These are phyloP conservation scores for Westerdykella aurantiaca DNA, from an alignment of 2,329 filamentous ascomycete species.

Conservation along the genomic window DNA sequence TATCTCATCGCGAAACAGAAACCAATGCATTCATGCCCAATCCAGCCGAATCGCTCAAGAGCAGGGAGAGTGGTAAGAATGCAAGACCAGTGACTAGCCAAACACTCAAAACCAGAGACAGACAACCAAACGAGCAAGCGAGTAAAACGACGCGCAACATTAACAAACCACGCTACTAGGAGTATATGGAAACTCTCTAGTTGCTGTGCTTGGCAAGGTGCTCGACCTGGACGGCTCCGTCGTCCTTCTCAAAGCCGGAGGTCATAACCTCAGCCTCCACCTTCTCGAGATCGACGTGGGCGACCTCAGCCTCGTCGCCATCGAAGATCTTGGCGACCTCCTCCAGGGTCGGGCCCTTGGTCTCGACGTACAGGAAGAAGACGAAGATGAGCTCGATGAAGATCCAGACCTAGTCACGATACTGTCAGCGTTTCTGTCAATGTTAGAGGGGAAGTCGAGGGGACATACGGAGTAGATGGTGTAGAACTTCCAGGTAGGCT, in stretches of 20 bases:
- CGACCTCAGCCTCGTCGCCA: constrained; percentile 51
- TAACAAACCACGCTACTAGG: neutral
- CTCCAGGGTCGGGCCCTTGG: constrained; percentile 64
- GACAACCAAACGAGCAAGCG: too few relatives aligned
- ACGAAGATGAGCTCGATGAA: constrained; percentile 56
- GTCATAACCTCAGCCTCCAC: constrained; percentile 13
- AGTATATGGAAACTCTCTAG: neutral
- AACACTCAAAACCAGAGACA: too few relatives aligned
- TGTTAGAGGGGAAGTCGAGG: neutral
- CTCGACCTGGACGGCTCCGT: constrained; percentile 4
- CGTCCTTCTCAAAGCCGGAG: constrained; percentile 23
- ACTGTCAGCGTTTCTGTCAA: constrained; percentile 5
- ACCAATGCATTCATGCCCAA: too few relatives aligned
- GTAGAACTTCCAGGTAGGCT: constrained; percentile 57
- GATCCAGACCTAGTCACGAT: constrained; percentile 50
- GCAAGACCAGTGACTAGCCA: too few relatives aligned
- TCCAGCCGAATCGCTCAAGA: too few relatives aligned
- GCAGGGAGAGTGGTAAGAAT: too few relatives aligned
- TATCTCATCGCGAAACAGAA: too few relatives aligned
- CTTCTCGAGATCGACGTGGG: constrained; percentile 21
- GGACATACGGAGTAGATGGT: constrained; percentile 55
- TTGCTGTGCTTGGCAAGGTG: neutral
- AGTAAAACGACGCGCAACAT: too few relatives aligned
- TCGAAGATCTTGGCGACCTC: constrained; percentile 67
- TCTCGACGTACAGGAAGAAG: constrained; percentile 64